These are phyloP conservation scores for Clavispora asparagi DNA, from an alignment of 805 yeast species.

Conservation along the genomic window DNA sequence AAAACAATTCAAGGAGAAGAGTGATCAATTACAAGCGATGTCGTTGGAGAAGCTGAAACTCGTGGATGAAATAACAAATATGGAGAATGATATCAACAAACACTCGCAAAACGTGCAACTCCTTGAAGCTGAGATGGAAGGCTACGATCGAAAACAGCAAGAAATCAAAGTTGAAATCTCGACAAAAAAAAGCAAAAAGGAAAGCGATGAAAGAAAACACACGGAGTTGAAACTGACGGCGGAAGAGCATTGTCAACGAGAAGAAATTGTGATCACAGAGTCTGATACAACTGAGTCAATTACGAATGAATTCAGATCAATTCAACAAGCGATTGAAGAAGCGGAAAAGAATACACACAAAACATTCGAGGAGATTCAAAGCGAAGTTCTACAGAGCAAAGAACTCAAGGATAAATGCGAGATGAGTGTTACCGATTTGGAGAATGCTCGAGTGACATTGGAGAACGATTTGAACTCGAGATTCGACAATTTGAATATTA, in stretches of 20 bases:
- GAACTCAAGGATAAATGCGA: slow-evolving; percentile 39
- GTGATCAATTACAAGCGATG: slow-evolving; percentile 5
- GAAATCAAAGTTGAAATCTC: slow-evolving; percentile 11
- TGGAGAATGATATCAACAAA: slow-evolving; percentile 5
- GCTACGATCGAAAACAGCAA: slow-evolving; percentile 9
- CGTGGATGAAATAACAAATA: slow-evolving; percentile 14
- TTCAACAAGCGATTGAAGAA: slow-evolving; percentile 43
- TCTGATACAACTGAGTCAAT: slow-evolving; percentile 45
- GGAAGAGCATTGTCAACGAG: slow-evolving; percentile 41
- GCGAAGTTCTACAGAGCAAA: slow-evolving; percentile 42
- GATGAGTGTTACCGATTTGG: slow-evolving; percentile 31
- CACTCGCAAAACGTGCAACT: slow-evolving; percentile 15
- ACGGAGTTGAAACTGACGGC: slow-evolving; percentile 22
- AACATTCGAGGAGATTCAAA: slow-evolving; percentile 50
- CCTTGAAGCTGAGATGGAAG: slow-evolving; percentile 11
- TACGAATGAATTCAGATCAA: slow-evolving; percentile 41
- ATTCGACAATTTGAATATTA: slow-evolving; percentile 28
- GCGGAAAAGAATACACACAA: slow-evolving; percentile 53
- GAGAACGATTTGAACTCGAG: slow-evolving; percentile 28
- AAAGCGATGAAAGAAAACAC: slow-evolving; percentile 9
- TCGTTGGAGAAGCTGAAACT: background rate
- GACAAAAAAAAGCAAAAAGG: slow-evolving; percentile 8
- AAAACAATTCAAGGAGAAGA: slow-evolving; percentile 1
- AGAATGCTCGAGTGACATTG: slow-evolving; percentile 20
- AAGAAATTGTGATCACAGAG: slow-evolving; percentile 36